These are phyloP conservation scores for Boletellus emodensis DNA, from an alignment of 768 basidiomycete species.

Conservation along the genomic window DNA sequence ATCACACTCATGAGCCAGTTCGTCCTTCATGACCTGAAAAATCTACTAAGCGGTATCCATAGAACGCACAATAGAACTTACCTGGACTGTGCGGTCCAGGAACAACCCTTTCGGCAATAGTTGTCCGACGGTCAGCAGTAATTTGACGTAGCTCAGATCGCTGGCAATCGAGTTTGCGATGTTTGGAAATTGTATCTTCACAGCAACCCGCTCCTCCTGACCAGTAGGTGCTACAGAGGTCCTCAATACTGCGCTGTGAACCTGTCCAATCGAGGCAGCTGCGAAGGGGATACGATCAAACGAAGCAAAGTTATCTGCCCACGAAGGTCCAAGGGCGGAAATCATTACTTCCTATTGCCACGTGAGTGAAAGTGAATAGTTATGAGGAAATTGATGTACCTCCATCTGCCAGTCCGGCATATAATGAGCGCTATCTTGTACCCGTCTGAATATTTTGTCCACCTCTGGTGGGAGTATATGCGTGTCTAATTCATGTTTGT, in stretches of 20 bases:
- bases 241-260: conserved; percentile 71
- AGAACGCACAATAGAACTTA: conserved; percentile 21
- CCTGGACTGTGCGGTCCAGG: conserved; percentile 81
- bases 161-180: conserved; percentile 82
- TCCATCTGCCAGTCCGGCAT: conserved; percentile 99
- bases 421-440: conserved; percentile 95
- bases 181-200: conserved; percentile 95
- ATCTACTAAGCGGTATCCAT: background rate
- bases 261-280: conserved; percentile 96
- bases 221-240: conserved; percentile 51
- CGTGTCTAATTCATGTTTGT: conserved; percentile 54
- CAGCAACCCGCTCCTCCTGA: conserved; percentile 56
- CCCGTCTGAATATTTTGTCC: conserved; percentile 82
- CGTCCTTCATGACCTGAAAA: conserved; percentile 75
- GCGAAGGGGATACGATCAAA: conserved; percentile 90
- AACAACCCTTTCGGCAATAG: conserved; percentile 87
- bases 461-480: conserved; percentile 83
- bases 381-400: conserved; percentile 38
- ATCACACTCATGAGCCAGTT: conserved; percentile 90
- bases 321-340: conserved; percentile 69
- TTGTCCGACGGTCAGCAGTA: conserved; percentile 75
- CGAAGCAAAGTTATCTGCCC: conserved; percentile 63
- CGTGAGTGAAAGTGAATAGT: background rate
- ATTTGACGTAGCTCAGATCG: conserved; percentile 81
- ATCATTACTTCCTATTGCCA: conserved; percentile 59